Conservation (phyloP, 306 rosid genomes). For the Lithocarpus polystachyus region DNA sequence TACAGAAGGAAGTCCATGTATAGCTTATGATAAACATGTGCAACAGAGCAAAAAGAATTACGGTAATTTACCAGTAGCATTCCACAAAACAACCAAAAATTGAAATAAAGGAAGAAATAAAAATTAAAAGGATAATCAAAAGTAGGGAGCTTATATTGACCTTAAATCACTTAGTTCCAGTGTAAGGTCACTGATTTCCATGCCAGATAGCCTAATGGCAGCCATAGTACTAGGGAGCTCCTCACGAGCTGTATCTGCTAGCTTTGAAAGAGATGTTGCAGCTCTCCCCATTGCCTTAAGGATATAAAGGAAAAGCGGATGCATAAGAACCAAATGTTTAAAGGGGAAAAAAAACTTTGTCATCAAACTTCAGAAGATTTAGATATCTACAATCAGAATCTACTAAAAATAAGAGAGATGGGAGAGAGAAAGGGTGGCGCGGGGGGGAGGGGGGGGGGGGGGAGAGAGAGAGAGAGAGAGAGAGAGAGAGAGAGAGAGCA, state of each 20-base stretch:
- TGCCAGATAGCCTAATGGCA: slow-evolving; percentile 91
- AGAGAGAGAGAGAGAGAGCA: too few relatives aligned
- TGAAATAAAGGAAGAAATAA: slow-evolving; percentile 1
- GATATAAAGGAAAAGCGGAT: slow-evolving; percentile 6
- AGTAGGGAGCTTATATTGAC: slow-evolving; percentile 34
- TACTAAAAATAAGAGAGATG: background rate
- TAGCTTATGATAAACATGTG: background rate
- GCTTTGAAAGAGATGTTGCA: slow-evolving; percentile 83
- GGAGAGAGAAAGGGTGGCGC: too few relatives aligned
- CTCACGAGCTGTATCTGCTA: slow-evolving; percentile 89
- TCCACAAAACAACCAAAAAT: slow-evolving; percentile 8
- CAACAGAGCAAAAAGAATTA: background rate
- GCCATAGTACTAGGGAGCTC: slow-evolving; percentile 99
- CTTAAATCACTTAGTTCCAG: slow-evolving; percentile 78
- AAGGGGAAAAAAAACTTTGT: background rate
- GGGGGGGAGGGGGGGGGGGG: too few relatives aligned
- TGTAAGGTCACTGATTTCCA: slow-evolving; percentile 95
- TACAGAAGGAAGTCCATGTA: background rate
- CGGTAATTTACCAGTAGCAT: background rate
- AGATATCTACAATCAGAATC: background rate
- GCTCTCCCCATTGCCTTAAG: slow-evolving; percentile 85
- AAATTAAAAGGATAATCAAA: background rate
- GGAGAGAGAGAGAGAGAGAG: too few relatives aligned
- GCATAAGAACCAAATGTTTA: slow-evolving; percentile 1
- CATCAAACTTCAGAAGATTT: background rate